Percentiles rank a stretch among this genome's conserved stretches.
Evolutionary conservation across 2,329 filamentous ascomycete genomes (phyloP).

Genomic region (Karstenula rhodostoma): DNA sequence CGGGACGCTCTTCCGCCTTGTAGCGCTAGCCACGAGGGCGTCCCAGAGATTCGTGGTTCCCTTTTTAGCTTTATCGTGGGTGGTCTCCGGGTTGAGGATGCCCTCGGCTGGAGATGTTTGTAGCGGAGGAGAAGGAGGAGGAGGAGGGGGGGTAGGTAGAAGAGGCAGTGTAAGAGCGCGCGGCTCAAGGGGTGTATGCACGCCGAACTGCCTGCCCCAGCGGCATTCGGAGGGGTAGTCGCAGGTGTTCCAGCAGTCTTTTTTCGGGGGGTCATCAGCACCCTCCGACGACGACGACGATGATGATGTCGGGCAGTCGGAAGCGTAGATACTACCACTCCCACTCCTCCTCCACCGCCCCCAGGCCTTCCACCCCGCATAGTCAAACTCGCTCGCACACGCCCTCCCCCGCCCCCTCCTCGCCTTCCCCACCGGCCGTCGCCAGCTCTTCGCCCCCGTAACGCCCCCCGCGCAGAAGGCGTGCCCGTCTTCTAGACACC

Average conservation of each 20-base stretch:
- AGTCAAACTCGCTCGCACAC: constrained; percentile 63
- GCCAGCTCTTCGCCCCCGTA: constrained; percentile 47
- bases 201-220: constrained; percentile 42
- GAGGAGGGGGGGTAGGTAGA: neutral
- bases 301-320: neutral
- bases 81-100: constrained; percentile 25
- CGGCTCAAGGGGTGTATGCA: constrained; percentile 32
- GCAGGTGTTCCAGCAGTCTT: constrained; percentile 55
- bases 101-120: constrained; percentile 15
- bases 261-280: neutral
- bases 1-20: constrained; percentile 27
- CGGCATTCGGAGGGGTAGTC: constrained; percentile 58
- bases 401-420: constrained; percentile 48
- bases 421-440: constrained; percentile 19
- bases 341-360: constrained; percentile 52
- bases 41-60: constrained; percentile 36
- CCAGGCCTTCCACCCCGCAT: constrained; percentile 59
- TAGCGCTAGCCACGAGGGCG: constrained; percentile 36
- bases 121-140: constrained; percentile 9
- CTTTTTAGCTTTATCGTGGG: constrained; percentile 16
- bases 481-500: constrained; percentile 64
- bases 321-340: constrained; percentile 28
- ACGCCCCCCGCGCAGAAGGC: constrained; percentile 62
- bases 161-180: neutral
- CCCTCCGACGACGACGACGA: too few relatives aligned